phyloP scores from a whole-genome alignment of 768 basidiomycete genomes.

The Lactifluus subvellereus region DNA sequence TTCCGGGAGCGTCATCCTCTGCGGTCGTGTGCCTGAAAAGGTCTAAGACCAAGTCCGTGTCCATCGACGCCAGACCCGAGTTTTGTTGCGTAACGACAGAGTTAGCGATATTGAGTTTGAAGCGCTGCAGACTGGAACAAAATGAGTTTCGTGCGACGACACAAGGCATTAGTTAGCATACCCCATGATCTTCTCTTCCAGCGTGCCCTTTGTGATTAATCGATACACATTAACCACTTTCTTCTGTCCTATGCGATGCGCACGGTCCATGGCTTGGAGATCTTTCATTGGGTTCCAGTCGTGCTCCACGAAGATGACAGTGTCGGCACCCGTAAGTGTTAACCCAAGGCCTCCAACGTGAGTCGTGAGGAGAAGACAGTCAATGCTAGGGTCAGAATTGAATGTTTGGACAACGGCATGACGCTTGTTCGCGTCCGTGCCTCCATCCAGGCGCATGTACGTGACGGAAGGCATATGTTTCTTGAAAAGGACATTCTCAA shows the following conservation, averaged over 20 bases:
- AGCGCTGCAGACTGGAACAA: constrained; percentile 77
- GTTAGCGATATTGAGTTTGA: constrained; percentile 97
- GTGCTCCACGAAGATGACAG: constrained; percentile 98
- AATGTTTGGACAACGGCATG: constrained; percentile 98
- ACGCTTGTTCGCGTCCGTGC: constrained; percentile 87
- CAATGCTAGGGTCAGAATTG: constrained; percentile 96
- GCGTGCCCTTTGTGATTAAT: constrained; percentile 90
- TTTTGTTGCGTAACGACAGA: constrained; percentile 98
- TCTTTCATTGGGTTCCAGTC: constrained; percentile 99
- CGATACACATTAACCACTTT: constrained; percentile 99
- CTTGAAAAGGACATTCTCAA: constrained; percentile 90
- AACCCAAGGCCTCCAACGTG: constrained; percentile 95
- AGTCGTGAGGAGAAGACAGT: constrained; percentile 91
- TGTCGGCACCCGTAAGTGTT: constrained; percentile 96
- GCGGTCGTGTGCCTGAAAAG: constrained; percentile 76
- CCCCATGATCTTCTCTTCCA: constrained; percentile 99
- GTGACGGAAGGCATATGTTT: constrained; percentile 91
- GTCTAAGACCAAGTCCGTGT: constrained; percentile 93
- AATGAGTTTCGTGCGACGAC: constrained; percentile 15
- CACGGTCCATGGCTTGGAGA: constrained; percentile 98
- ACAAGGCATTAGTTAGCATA: constrained; percentile 35
- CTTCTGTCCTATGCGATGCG: constrained; percentile 97
- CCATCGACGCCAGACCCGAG: constrained; percentile 89
- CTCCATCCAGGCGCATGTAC: constrained; percentile 96
- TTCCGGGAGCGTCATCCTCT: constrained; percentile 62